A percentile compares a stretch with the other conserved stretches of the same genome.
Evolutionary conservation across 257 asterid genomes (phyloP).

Genomic region (Linaria vulgaris): DNA sequence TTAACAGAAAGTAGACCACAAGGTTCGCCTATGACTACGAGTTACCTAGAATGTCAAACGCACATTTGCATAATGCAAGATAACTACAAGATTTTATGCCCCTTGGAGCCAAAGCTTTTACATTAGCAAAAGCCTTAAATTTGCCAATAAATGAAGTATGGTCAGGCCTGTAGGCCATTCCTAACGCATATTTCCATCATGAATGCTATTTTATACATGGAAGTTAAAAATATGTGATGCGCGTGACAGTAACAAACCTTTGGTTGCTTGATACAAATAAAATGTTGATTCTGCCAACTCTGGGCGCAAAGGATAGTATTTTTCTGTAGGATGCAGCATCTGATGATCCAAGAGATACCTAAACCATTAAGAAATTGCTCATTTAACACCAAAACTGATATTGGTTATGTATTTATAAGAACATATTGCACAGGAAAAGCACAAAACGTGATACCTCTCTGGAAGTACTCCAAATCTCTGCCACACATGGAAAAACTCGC

Average conservation of each 20-base stretch:
- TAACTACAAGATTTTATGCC: too few relatives aligned
- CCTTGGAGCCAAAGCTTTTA: too few relatives aligned
- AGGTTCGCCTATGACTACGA: too few relatives aligned
- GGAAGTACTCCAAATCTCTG: slow-evolving; percentile 84
- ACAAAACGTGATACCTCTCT: slow-evolving; percentile 56
- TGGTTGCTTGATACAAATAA: slow-evolving; percentile 96
- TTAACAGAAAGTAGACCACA: too few relatives aligned
- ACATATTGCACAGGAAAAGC: slow-evolving; percentile 2
- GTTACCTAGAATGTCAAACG: too few relatives aligned
- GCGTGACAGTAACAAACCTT: slow-evolving; percentile 48
- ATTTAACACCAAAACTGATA: neutral
- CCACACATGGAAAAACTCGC: slow-evolving; percentile 85
- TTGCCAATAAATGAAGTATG: too few relatives aligned
- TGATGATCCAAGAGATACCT: slow-evolving; percentile 91
- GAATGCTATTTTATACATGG: neutral
- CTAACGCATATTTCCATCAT: too few relatives aligned
- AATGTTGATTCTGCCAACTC: slow-evolving; percentile 96
- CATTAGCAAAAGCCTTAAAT: too few relatives aligned
- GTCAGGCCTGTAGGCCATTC: too few relatives aligned
- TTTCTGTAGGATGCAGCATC: slow-evolving; percentile 95
- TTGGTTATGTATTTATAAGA: neutral
- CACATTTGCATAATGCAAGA: too few relatives aligned
- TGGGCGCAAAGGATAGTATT: slow-evolving; percentile 95
- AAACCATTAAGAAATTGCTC: slow-evolving; percentile 20
- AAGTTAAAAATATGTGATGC: neutral